These are phyloP conservation scores for Amanita rimosa DNA, from an alignment of 768 basidiomycete species.

Conservation along the genomic window DNA sequence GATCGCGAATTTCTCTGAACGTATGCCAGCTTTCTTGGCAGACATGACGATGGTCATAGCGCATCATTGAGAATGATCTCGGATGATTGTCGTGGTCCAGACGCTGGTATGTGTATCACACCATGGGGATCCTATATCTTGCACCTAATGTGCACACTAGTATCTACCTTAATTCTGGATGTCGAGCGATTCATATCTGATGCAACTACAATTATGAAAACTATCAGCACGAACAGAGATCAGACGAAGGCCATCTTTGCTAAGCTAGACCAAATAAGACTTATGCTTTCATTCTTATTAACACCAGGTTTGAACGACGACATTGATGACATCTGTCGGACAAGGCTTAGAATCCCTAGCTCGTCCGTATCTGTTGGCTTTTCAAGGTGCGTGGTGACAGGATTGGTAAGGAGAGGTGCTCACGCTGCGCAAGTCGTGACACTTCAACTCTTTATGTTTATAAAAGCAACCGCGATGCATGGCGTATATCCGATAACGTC, in stretches of 20 bases:
- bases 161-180: slow-evolving; percentile 36
- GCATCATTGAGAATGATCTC: slow-evolving; percentile 2
- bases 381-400: slow-evolving; percentile 27
- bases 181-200: slow-evolving; percentile 41
- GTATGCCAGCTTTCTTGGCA: slow-evolving; percentile 11
- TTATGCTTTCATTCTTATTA: slow-evolving; percentile 51
- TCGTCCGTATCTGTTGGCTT: slow-evolving; percentile 33
- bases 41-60: not conserved
- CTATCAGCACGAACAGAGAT: slow-evolving; percentile 34
- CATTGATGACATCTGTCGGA: slow-evolving; percentile 58
- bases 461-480: slow-evolving; percentile 30
- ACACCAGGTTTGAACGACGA: slow-evolving; percentile 60
- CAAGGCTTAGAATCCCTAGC: slow-evolving; percentile 37
- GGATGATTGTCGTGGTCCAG: slow-evolving; percentile 4
- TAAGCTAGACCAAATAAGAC: slow-evolving; percentile 43
- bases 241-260: slow-evolving; percentile 29
- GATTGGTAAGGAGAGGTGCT: not conserved
- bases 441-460: slow-evolving; percentile 31
- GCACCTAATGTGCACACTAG: slow-evolving; percentile 18
- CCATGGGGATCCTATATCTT: not conserved
- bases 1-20: not conserved
- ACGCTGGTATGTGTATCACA: slow-evolving; percentile 6
- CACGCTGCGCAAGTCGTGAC: slow-evolving; percentile 19
- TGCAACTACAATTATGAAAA: slow-evolving; percentile 37
- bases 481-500: slow-evolving; percentile 63